Conservation (phyloP, 768 basidiomycete species). For the Rhodocollybia butyracea region DNA sequence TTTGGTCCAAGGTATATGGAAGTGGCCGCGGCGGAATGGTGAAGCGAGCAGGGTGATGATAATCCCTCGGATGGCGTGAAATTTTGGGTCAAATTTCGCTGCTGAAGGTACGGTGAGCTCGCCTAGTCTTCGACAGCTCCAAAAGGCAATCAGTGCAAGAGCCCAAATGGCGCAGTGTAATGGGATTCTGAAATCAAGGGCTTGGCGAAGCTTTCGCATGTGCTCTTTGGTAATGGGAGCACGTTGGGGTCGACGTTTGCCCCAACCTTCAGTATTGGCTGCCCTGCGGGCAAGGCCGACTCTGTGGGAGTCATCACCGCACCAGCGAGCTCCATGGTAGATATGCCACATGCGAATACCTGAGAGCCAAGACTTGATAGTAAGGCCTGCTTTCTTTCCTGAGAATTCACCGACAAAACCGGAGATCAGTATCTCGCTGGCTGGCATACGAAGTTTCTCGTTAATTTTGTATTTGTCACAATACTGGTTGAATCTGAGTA, state of each 20-base stretch:
- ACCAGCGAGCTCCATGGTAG: constrained; percentile 31
- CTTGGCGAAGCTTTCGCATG: constrained; percentile 17
- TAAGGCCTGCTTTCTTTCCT: constrained; percentile 12
- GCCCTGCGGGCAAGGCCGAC: constrained; percentile 13
- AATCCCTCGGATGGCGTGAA: constrained; percentile 11
- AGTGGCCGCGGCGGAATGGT: constrained; percentile 5
- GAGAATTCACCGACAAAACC: constrained; percentile 22
- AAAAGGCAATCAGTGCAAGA: constrained; percentile 30
- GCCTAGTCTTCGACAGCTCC: constrained; percentile 27
- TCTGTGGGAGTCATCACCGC: constrained; percentile 20
- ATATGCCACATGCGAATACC: constrained; percentile 35
- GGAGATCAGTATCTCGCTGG: constrained; percentile 21
- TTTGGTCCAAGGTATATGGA: constrained; percentile 35
- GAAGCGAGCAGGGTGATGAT: background rate
- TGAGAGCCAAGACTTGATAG: constrained; percentile 30
- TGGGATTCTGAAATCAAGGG: constrained; percentile 22
- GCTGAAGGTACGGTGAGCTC: constrained; percentile 21
- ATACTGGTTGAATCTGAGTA: constrained; percentile 29
- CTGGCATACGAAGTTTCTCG: constrained; percentile 26
- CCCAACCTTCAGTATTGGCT: constrained; percentile 18
- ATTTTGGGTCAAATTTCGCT: constrained; percentile 11
- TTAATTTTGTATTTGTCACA: constrained; percentile 26
- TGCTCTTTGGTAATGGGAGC: constrained; percentile 34
- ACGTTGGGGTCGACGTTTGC: constrained; percentile 14
- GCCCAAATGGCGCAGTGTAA: constrained; percentile 35